phyloP scores from a whole-genome alignment of 2,329 filamentous ascomycete genomes.

The Diaporthe ilicicola region DNA sequence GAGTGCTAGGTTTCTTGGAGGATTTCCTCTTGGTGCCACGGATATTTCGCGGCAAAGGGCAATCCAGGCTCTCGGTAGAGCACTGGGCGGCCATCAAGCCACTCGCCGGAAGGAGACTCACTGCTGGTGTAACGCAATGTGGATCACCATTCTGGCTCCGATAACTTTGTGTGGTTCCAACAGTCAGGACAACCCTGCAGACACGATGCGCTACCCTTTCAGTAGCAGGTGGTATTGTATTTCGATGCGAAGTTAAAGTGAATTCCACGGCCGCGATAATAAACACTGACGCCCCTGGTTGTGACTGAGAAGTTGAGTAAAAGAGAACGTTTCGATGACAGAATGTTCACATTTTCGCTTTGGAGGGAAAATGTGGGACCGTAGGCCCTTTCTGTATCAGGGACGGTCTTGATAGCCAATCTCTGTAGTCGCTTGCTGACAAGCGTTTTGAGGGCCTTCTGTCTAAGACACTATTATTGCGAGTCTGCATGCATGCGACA shows the following conservation, averaged over 20 bases:
- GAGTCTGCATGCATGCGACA: background rate
- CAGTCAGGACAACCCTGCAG: background rate
- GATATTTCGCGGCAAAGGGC: background rate
- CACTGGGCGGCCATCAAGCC: background rate
- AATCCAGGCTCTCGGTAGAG: background rate
- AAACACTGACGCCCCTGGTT: no score
- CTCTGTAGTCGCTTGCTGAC: background rate
- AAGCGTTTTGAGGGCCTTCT: no score
- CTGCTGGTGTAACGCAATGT: background rate
- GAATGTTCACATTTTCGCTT: background rate
- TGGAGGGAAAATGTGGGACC: background rate
- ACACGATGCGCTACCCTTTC: background rate
- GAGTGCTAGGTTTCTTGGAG: background rate
- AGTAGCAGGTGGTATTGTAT: background rate
- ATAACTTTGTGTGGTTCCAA: background rate
- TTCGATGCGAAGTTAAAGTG: background rate
- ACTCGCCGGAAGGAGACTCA: background rate
- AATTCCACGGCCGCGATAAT: no score
- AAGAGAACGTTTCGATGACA: no score
- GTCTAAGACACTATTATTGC: background rate
- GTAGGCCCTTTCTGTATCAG: no score
- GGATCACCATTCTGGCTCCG: background rate
- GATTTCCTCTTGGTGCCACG: background rate
- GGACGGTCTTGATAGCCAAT: no score
- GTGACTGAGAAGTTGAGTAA: no score